Evolutionary conservation across 129 eudicot species (phyloP).

Genomic region (Heracleum sosnowskyi): DNA sequence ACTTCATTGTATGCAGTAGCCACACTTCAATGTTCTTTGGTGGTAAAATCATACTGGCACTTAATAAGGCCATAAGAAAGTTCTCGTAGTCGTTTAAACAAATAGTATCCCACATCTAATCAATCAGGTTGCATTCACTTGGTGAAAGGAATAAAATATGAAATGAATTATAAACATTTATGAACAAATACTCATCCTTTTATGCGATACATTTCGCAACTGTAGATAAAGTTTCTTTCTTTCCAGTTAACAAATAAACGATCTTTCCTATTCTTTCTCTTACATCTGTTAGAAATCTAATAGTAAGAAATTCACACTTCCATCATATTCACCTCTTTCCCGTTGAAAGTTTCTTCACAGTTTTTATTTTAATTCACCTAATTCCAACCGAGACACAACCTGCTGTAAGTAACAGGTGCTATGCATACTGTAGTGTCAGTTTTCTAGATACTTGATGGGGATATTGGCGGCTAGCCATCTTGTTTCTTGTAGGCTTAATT

Average conservation of each 20-base stretch:
- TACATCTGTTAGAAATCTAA: too few species aligned
- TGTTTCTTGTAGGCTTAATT: not conserved
- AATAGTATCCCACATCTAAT: not conserved
- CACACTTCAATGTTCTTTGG: not conserved
- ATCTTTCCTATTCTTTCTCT: not conserved
- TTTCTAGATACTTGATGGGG: not conserved
- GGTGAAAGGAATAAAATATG: not conserved
- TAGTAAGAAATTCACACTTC: too few species aligned
- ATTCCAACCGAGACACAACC: not conserved
- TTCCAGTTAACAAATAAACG: not conserved
- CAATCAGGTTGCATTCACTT: not conserved
- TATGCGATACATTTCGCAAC: not conserved
- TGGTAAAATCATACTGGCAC: not conserved
- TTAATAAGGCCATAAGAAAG: not conserved
- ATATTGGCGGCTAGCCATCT: not conserved
- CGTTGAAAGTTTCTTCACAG: too few species aligned
- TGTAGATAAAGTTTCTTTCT: not conserved
- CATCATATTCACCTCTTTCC: too few species aligned
- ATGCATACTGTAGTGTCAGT: not conserved
- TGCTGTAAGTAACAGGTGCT: not conserved
- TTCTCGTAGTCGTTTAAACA: not conserved
- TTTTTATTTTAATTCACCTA: not conserved
- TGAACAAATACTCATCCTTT: not conserved
- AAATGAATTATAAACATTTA: not conserved
- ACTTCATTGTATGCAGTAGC: not conserved